Conservation (phyloP, 2,329 filamentous ascomycete genomes). For the Fusarium vanettenii region DNA sequence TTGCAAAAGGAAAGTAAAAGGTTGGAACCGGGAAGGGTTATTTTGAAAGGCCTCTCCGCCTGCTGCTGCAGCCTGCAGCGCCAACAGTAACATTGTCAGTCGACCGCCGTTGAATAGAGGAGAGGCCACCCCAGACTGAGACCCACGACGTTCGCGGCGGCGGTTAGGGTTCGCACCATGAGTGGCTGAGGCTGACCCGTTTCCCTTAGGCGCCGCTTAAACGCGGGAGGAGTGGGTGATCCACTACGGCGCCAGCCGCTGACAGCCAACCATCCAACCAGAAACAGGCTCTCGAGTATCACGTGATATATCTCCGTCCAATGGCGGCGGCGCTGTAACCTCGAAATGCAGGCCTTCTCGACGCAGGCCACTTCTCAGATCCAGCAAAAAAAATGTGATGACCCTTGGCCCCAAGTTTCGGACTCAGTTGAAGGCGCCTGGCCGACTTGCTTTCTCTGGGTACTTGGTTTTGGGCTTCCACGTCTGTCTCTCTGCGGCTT, state of each 20-base stretch:
- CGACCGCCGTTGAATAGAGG: constrained; percentile 12
- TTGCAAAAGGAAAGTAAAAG: neutral
- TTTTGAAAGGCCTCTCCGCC: neutral
- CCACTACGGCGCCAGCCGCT: constrained; percentile 23
- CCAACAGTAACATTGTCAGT: neutral
- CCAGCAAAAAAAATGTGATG: neutral
- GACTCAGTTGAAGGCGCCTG: constrained; percentile 11
- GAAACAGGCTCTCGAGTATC: constrained; percentile 3
- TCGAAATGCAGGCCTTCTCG: constrained; percentile 7
- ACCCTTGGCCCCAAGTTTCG: constrained; percentile 28
- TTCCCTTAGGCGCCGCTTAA: constrained; percentile 24
- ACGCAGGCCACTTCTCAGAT: neutral
- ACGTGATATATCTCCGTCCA: constrained; percentile 26
- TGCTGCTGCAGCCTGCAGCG: neutral
- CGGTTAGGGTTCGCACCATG: constrained; percentile 39
- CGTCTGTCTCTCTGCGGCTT: neutral
- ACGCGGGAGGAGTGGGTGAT: constrained; percentile 20
- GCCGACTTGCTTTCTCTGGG: neutral
- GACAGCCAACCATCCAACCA: constrained; percentile 30
- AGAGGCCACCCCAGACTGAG: neutral
- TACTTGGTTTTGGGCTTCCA: neutral
- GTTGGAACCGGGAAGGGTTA: constrained; percentile 1
- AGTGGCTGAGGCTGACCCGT: constrained; percentile 34
- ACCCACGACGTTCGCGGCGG: constrained; percentile 36
- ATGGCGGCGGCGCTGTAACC: constrained; percentile 25